Conservation (phyloP, 2,329 filamentous ascomycete species). For the Zarea fungicola region DNA sequence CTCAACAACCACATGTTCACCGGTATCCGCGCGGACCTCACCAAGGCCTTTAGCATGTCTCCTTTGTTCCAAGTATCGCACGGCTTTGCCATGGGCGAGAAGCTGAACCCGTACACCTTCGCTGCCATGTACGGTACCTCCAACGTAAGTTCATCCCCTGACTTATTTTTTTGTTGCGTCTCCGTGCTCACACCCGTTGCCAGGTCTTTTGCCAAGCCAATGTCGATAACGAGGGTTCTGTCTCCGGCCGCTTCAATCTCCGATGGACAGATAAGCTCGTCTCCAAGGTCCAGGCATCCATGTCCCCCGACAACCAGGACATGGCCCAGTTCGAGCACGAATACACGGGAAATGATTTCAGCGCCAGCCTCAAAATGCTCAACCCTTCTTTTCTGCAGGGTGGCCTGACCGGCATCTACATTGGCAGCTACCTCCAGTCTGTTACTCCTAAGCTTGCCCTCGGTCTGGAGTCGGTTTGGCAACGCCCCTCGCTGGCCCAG, state of each 20-base stretch:
- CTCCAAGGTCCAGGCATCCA: constrained; percentile 82
- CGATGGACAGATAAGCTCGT: constrained; percentile 76
- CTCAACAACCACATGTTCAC: constrained; percentile 96
- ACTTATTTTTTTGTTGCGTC: not conserved
- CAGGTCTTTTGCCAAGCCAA: constrained; percentile 95
- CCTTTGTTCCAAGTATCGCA: constrained; percentile 97
- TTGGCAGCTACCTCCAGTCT: constrained; percentile 92
- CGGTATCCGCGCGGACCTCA: constrained; percentile 90
- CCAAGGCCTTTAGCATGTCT: constrained; percentile 89
- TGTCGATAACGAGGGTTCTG: constrained; percentile 83
- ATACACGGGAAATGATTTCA: constrained; percentile 91
- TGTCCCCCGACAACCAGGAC: constrained; percentile 73
- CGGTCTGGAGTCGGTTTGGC: constrained; percentile 90
- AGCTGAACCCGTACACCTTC: constrained; percentile 90
- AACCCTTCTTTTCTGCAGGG: constrained; percentile 95
- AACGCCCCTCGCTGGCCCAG: constrained; percentile 75
- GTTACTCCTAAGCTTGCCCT: constrained; percentile 82
- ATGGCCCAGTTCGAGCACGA: constrained; percentile 95
- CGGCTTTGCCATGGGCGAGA: constrained; percentile 91
- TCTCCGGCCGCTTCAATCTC: constrained; percentile 89
- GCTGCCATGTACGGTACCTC: constrained; percentile 89
- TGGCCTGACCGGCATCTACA: constrained; percentile 88
- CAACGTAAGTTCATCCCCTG: constrained; percentile 54
- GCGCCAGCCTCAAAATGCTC: constrained; percentile 84
- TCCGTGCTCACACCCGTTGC: constrained; percentile 11